Evolutionary conservation across 129 eudicot genomes (phyloP).

Genomic region (Dittrichia graveolens): DNA sequence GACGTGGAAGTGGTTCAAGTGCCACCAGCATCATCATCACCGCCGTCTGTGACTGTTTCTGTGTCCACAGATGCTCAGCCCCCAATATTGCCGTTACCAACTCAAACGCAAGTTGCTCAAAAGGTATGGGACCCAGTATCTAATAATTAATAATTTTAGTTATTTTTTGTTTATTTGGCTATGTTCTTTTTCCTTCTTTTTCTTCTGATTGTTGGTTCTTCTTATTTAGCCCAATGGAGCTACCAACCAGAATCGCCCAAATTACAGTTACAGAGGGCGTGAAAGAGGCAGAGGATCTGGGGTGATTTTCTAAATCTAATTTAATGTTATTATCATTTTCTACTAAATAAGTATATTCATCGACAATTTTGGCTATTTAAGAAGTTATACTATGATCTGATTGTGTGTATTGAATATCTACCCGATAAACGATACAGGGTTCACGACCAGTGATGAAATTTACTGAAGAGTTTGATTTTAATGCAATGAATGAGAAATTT

Average conservation of each 20-base stretch:
- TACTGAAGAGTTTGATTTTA: conserved; percentile 89
- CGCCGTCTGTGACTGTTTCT: conserved; percentile 35
- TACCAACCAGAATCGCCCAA: conserved; percentile 47
- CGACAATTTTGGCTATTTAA: too few species aligned
- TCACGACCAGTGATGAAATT: conserved; percentile 67
- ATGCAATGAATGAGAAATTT: conserved; percentile 95
- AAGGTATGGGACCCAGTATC: conserved; percentile 43
- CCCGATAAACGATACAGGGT: conserved; percentile 37
- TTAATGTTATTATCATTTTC: background rate
- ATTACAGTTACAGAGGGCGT: conserved; percentile 71
- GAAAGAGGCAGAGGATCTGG: conserved; percentile 93
- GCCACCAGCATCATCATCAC: conserved; percentile 46
- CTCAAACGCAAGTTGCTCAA: conserved; percentile 43
- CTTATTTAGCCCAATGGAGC: conserved; percentile 65
- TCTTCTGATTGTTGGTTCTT: background rate
- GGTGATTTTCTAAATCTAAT: conserved; percentile 40
- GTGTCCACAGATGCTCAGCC: conserved; percentile 66
- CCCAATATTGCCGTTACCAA: conserved; percentile 81
- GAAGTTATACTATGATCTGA: background rate
- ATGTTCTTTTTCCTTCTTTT: background rate
- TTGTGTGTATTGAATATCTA: background rate
- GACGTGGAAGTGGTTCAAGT: conserved; percentile 75
- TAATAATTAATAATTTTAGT: background rate
- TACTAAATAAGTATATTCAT: too few species aligned
- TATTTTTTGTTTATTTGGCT: background rate